Evolutionary conservation across 2,329 filamentous ascomycete genomes (phyloP), one percentile per base, ranked within the genome.

Genomic region (Sphaerulina vaccinii): DNA sequence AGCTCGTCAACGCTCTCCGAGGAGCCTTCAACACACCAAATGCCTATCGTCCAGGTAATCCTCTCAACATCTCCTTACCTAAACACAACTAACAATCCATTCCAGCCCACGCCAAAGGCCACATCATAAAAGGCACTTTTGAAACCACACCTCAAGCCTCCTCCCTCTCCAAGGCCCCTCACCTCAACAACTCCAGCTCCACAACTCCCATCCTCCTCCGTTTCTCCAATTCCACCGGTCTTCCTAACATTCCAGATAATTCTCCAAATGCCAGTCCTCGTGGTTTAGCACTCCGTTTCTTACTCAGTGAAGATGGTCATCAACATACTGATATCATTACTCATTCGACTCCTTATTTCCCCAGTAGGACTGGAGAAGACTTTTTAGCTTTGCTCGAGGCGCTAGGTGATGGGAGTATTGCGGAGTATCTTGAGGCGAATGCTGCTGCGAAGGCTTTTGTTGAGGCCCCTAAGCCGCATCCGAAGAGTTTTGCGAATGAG

Each of bases 281-380:
- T 5, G 78, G 77, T 19, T 63, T 80, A 3, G 77, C 70, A 3
- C 62, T 79, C 24, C 74, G 78, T 1, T 80, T 81, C 63, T 58
- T 72, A 15, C 70, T 79, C 2, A 53, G 63, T 32, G 62, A 65
- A 3, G 51, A 66, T 16, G 70, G 70, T 1, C 69, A 73, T 11
- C 64, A 71, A 16, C 80, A 83, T 65, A 82, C 79, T 1, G 80
- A 84, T 60, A 77, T 83, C 57, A 68, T 83, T 44, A 65, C 72
- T 0, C 79, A 83, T 65, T 77, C 73, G 1, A 77, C 75, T 1
- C 70, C 74, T 2, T 74, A 70, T 63, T 82, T 83, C 65, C 79
- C 80, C 0, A 73, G 72, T 0, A 69, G 73, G 29, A 80, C 76
- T 0, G 79, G 79, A 11, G 77, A 72, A 11, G 77, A 75, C n/a